These are phyloP conservation scores for Eucalyptus rudis DNA, from an alignment of 345 rosid genomes.

Conservation along the genomic window DNA sequence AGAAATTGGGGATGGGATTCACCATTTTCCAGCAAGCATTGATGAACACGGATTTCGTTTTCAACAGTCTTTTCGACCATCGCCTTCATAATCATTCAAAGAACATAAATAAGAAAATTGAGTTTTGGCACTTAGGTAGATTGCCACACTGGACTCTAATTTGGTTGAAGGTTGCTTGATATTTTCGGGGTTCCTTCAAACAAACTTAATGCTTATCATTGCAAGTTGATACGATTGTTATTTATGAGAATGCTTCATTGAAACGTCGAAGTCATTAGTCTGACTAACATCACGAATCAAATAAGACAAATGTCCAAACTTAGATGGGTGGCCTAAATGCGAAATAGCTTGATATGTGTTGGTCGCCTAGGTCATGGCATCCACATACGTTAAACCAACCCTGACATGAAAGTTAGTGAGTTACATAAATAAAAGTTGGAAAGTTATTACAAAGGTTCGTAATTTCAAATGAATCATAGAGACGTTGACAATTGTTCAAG, in stretches of 20 bases:
- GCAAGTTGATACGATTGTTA: not conserved
- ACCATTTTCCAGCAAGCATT: not conserved
- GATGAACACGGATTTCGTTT: not conserved
- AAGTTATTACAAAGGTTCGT: not conserved
- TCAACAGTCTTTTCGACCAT: not conserved
- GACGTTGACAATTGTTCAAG: not conserved
- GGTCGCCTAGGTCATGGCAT: not conserved
- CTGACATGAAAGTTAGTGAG: not conserved
- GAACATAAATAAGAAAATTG: not conserved
- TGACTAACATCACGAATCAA: not conserved
- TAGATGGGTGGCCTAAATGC: not conserved
- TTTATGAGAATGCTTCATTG: not conserved
- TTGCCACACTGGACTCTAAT: accelerated
- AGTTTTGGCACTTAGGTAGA: not conserved
- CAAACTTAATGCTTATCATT: not conserved
- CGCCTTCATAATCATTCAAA: not conserved
- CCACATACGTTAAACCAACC: accelerated
- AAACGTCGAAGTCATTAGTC: not conserved
- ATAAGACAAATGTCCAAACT: not conserved
- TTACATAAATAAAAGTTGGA: not conserved
- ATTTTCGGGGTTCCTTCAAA: not conserved
- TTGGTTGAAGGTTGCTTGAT: not conserved
- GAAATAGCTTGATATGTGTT: not conserved
- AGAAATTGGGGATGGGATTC: not conserved
- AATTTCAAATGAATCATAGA: not conserved